phyloP scores from a whole-genome alignment of 805 yeast species.

The Candida wancherniae region DNA sequence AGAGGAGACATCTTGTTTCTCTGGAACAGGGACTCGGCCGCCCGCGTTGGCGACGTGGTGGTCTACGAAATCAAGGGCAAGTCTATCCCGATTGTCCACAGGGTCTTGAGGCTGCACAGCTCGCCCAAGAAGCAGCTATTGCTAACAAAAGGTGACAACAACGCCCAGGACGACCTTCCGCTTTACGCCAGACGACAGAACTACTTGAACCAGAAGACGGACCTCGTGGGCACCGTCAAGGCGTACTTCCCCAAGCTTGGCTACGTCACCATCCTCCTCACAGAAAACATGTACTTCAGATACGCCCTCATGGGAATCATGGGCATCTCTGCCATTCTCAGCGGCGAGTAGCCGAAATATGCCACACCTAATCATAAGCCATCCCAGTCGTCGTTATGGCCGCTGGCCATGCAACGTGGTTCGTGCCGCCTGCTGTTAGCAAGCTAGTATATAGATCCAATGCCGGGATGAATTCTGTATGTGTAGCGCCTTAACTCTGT shows the following conservation, averaged over 20 bases:
- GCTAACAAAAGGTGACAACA: conserved; percentile 95
- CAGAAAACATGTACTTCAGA: conserved; percentile 83
- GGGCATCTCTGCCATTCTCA: conserved; percentile 63
- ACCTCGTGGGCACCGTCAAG: conserved; percentile 86
- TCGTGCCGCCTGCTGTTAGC: too few relatives aligned
- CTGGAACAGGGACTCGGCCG: conserved; percentile 73
- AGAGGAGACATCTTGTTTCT: conserved; percentile 90
- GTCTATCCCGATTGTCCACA: conserved; percentile 92
- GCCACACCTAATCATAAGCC: too few relatives aligned
- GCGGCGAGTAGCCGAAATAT: conserved; percentile 20
- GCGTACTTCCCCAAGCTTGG: conserved; percentile 89
- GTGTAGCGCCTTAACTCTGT: too few relatives aligned
- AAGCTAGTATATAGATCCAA: too few relatives aligned
- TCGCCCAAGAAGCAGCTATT: conserved; percentile 56
- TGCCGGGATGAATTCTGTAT: too few relatives aligned
- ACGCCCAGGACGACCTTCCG: conserved; percentile 84
- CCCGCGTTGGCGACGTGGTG: conserved; percentile 86
- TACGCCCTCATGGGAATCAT: conserved; percentile 70
- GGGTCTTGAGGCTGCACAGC: conserved; percentile 85
- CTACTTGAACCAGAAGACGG: conserved; percentile 71
- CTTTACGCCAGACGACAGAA: conserved; percentile 72
- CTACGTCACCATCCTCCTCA: conserved; percentile 82
- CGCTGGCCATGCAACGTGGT: too few relatives aligned
- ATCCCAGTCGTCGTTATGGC: too few relatives aligned
- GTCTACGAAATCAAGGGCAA: conserved; percentile 81